Percentiles rank a stretch among this genome's conserved stretches.
Evolutionary conservation across 257 asterid genomes (phyloP).

Genomic region (Ocimum tenuiflorum): DNA sequence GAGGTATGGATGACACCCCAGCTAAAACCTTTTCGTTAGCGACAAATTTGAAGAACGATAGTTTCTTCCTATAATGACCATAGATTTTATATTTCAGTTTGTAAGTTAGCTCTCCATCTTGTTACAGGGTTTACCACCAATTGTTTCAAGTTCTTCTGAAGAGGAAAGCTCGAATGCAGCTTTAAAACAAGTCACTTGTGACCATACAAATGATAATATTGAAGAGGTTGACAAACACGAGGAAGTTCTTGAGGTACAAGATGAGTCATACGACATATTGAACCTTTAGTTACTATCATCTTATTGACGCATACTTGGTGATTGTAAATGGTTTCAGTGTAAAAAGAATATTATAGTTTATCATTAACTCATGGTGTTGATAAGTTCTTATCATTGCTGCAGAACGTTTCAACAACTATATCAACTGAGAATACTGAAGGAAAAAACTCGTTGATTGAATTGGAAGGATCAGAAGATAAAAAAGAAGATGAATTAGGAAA

Average conservation of each 20-base stretch:
- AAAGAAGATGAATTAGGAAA: slow-evolving; percentile 8
- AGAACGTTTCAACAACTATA: slow-evolving; percentile 11
- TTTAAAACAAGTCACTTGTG: slow-evolving; percentile 7
- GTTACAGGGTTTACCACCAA: slow-evolving; percentile 17
- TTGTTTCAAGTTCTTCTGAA: slow-evolving; percentile 7
- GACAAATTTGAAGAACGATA: background rate
- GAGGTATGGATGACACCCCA: slow-evolving; percentile 17
- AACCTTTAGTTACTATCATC: background rate
- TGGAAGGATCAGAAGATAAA: slow-evolving; percentile 11
- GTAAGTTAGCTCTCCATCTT: background rate
- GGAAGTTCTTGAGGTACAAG: slow-evolving; percentile 21
- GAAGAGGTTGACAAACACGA: slow-evolving; percentile 8
- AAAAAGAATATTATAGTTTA: background rate
- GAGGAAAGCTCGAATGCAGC: slow-evolving; percentile 10
- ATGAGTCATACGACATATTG: background rate
- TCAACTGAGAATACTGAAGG: slow-evolving; percentile 19
- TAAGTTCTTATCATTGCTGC: slow-evolving; percentile 3
- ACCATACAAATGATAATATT: slow-evolving; percentile 1
- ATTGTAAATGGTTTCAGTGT: background rate
- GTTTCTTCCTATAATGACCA: background rate
- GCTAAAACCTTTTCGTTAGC: background rate
- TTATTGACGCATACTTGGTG: background rate
- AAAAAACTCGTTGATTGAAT: slow-evolving; percentile 3
- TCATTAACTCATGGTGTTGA: background rate
- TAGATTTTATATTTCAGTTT: background rate